Conservation (phyloP, 257 asterid species). For the Ballota nigra region DNA sequence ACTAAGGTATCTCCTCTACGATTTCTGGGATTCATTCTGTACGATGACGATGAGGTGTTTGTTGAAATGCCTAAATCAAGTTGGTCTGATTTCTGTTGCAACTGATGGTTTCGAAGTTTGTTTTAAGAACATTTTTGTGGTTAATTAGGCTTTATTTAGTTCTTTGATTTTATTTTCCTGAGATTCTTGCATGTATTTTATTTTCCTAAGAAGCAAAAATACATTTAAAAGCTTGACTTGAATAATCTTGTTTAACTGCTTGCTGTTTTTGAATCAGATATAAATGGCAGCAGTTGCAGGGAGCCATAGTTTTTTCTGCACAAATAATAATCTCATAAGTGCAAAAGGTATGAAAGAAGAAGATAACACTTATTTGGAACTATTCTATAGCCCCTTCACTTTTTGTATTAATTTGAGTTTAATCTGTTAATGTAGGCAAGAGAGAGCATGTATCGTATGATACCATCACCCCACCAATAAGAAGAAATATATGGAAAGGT, state of each 20-base stretch:
- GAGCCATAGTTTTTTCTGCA: constrained; percentile 29
- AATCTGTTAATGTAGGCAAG: constrained; percentile 27
- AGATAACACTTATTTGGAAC: not conserved
- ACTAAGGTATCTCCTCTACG: constrained; percentile 8
- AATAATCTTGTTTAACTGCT: not conserved
- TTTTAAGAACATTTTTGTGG: not conserved
- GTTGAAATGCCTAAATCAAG: constrained; percentile 28
- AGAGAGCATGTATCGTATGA: constrained; percentile 25
- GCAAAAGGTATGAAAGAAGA: constrained; percentile 21
- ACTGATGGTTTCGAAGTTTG: not conserved
- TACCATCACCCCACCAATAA: constrained; percentile 15
- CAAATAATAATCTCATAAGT: constrained; percentile 26
- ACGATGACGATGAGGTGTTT: constrained; percentile 18
- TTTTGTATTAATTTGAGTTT: not conserved
- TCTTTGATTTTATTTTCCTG: constrained; percentile 4
- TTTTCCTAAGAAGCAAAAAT: not conserved
- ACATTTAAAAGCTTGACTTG: not conserved
- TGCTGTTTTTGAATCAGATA: constrained; percentile 28
- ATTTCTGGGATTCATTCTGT: not conserved
- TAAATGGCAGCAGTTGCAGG: constrained; percentile 40
- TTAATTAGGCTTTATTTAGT: not conserved
- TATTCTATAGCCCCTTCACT: not conserved
- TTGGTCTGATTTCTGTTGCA: not conserved
- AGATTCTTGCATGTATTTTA: constrained; percentile 16
- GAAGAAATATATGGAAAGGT: constrained; percentile 21